Conservation (phyloP, 805 yeast species). For the Kodamaea jinghongensis region DNA sequence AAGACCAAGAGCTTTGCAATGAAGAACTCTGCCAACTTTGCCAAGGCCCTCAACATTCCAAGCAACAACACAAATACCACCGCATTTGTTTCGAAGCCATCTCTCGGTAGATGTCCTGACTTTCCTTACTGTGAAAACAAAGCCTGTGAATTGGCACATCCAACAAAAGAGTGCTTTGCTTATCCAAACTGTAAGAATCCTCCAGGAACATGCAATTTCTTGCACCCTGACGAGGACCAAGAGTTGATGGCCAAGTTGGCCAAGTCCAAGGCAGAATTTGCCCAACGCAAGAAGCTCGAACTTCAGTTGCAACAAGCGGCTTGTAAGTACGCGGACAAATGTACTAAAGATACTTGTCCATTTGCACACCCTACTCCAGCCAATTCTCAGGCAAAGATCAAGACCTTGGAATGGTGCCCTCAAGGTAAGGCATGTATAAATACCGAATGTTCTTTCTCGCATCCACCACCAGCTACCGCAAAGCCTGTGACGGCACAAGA, state of each 20-base stretch:
- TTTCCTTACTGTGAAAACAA: conserved; percentile 71
- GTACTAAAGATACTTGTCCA: conserved; percentile 78
- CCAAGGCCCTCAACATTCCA: conserved; percentile 35
- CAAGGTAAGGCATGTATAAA: conserved; percentile 64
- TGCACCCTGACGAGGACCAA: conserved; percentile 86
- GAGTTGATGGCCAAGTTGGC: conserved; percentile 67
- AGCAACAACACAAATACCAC: conserved; percentile 10
- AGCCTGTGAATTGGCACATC: conserved; percentile 76
- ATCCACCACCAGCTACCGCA: conserved; percentile 65
- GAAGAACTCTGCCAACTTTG: conserved; percentile 41
- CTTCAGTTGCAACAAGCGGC: conserved; percentile 40
- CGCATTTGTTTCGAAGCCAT: conserved; percentile 44
- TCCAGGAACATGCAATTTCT: conserved; percentile 76
- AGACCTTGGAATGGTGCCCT: conserved; percentile 72
- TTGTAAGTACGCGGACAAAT: conserved; percentile 74
- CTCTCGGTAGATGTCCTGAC: conserved; percentile 63
- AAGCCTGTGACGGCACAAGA: conserved; percentile 23
- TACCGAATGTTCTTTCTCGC: conserved; percentile 66
- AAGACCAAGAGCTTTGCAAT: conserved; percentile 30
- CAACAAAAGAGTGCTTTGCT: conserved; percentile 69
- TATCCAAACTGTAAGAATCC: conserved; percentile 77
- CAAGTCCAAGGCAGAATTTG: conserved; percentile 52
- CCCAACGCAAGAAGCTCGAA: conserved; percentile 36
- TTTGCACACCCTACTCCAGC: conserved; percentile 93
- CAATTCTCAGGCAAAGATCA: conserved; percentile 68